phyloP scores from a whole-genome alignment of 257 asterid genomes.

The Solanum peruvianum region DNA sequence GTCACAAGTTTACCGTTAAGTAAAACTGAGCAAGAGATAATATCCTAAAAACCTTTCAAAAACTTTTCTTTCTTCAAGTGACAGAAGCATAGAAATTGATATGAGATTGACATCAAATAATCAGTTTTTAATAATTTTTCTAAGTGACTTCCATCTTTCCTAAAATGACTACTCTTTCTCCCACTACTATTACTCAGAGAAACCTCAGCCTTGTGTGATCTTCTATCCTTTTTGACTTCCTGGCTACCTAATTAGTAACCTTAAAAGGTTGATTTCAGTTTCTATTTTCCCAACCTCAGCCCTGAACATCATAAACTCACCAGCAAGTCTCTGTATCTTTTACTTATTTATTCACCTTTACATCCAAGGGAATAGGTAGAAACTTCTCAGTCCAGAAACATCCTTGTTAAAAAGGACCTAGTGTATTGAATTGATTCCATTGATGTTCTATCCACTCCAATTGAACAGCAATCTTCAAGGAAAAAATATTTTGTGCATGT shows the following conservation, averaged over 20 bases:
- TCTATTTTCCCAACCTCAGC: background rate
- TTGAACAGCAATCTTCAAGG: background rate
- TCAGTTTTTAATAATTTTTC: background rate
- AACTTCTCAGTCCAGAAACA: background rate
- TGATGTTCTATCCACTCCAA: background rate
- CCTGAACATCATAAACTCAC: background rate
- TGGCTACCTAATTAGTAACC: background rate
- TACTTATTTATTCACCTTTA: background rate
- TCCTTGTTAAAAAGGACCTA: background rate
- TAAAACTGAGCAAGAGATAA: background rate
- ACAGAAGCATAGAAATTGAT: background rate
- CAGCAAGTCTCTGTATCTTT: background rate
- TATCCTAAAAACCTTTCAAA: background rate
- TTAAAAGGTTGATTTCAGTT: background rate
- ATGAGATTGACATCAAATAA: background rate
- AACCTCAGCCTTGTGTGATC: background rate
- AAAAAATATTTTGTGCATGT: background rate
- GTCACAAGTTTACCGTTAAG: background rate
- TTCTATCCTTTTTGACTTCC: background rate
- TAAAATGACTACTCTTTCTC: background rate
- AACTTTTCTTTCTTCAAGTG: background rate
- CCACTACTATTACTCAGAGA: background rate
- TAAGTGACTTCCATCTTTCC: background rate
- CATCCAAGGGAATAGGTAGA: background rate
- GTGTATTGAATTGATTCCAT: background rate